Conservation (phyloP, 2,329 filamentous ascomycete genomes). For the Hyphodiscus sp. region DNA sequence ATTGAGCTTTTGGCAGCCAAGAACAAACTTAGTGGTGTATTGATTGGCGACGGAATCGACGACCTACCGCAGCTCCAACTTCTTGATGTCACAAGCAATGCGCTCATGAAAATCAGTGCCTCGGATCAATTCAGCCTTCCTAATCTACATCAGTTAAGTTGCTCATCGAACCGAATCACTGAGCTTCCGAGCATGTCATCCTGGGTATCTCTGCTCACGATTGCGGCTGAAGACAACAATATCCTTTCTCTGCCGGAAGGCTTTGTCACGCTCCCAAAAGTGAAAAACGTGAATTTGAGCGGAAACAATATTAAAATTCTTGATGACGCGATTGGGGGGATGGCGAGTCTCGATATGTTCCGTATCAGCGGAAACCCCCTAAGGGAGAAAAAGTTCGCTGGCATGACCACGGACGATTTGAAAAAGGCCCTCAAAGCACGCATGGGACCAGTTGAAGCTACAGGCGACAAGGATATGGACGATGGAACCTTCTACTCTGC, state of each 20-base stretch:
- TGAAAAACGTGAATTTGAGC: slow-evolving; percentile 76
- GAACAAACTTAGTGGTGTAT: slow-evolving; percentile 67
- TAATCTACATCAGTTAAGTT: slow-evolving; percentile 62
- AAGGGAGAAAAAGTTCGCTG: slow-evolving; percentile 78
- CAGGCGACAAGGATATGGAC: slow-evolving; percentile 23
- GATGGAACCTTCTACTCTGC: slow-evolving; percentile 29
- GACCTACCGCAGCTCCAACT: slow-evolving; percentile 60
- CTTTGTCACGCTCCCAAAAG: slow-evolving; percentile 58
- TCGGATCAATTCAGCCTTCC: slow-evolving; percentile 45
- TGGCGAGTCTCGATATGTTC: slow-evolving; percentile 71
- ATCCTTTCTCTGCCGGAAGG: slow-evolving; percentile 70
- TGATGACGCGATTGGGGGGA: slow-evolving; percentile 69
- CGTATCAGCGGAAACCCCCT: slow-evolving; percentile 85
- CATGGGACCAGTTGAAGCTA: slow-evolving; percentile 46
- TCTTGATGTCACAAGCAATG: slow-evolving; percentile 73
- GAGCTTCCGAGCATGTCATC: slow-evolving; percentile 65
- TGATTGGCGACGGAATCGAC: slow-evolving; percentile 59
- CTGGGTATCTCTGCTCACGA: slow-evolving; percentile 66
- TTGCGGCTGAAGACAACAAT: slow-evolving; percentile 77
- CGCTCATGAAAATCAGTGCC: slow-evolving; percentile 41
- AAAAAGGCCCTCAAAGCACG: slow-evolving; percentile 66
- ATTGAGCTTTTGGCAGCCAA: slow-evolving; percentile 68
- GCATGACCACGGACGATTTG: slow-evolving; percentile 72
- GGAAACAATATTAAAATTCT: slow-evolving; percentile 75
- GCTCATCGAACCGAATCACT: slow-evolving; percentile 77